These are phyloP conservation scores for Iris macrosiphon DNA, from an alignment of 106 monocot genomes.

Conservation along the genomic window DNA sequence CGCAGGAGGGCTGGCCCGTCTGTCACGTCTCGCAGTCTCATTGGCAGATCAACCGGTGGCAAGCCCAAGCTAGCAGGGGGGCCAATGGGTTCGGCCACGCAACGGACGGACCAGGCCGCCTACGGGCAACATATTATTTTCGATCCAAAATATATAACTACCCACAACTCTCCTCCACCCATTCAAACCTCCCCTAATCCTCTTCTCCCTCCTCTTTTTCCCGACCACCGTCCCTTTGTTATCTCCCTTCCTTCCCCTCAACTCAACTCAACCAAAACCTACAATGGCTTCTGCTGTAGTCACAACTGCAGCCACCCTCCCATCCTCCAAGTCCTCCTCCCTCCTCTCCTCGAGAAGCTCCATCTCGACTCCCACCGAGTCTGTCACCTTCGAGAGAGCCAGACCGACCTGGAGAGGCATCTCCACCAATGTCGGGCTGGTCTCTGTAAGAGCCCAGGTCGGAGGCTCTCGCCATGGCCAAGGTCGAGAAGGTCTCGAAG, in stretches of 20 bases:
- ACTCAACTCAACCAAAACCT: neutral
- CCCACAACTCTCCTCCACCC: constrained; percentile 43
- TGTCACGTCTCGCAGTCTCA: no score
- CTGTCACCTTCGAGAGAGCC: constrained; percentile 14
- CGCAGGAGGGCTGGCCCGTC: no score
- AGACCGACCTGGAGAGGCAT: neutral
- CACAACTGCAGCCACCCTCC: constrained; percentile 45
- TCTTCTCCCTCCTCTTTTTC: constrained; percentile 9
- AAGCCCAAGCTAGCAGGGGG: no score
- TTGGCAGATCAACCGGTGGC: no score
- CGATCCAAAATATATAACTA: constrained; percentile 1
- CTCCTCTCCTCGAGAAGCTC: constrained; percentile 23
- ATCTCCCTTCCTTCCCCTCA: neutral
- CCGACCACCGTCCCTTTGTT: neutral
- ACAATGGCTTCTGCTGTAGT: constrained; percentile 46
- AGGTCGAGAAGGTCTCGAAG: constrained; percentile 60
- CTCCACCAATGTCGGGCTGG: neutral
- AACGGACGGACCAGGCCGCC: no score
- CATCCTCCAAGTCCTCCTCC: constrained; percentile 41
- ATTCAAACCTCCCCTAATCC: constrained; percentile 20
- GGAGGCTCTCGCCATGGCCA: constrained; percentile 61
- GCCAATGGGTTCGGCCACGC: no score
- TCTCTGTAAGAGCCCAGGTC: constrained; percentile 47
- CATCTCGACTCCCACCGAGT: constrained; percentile 33
- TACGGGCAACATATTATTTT: no score